These are phyloP conservation scores for Trametes meyenii DNA, from an alignment of 768 basidiomycete species.

Conservation along the genomic window DNA sequence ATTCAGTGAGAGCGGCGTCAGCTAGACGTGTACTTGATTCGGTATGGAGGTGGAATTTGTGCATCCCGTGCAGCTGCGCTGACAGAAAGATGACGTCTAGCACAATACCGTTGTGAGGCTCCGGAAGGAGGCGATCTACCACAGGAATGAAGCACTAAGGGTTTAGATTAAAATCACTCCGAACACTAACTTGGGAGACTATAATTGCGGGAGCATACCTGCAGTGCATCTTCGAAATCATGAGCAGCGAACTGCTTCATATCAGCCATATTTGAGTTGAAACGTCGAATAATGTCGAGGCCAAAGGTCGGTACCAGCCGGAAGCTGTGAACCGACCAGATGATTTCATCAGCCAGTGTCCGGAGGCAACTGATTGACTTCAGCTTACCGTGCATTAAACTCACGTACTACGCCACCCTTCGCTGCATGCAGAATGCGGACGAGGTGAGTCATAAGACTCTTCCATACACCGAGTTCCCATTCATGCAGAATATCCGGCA, in stretches of 20 bases:
- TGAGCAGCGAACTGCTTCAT: slow-evolving; percentile 34
- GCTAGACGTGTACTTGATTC: not conserved
- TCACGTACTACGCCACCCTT: slow-evolving; percentile 2
- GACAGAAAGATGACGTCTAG: not conserved
- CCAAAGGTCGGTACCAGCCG: slow-evolving; percentile 28
- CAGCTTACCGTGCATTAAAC: slow-evolving; percentile 20
- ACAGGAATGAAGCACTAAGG: slow-evolving; percentile 18
- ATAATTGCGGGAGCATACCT: not conserved
- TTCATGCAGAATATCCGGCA: slow-evolving; percentile 39
- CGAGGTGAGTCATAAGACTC: slow-evolving; percentile 29
- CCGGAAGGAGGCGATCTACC: not conserved
- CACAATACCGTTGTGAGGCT: not conserved
- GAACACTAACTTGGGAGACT: too few relatives aligned
- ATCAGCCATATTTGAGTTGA: slow-evolving; percentile 27
- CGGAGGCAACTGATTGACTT: not conserved
- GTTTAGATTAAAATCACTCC: too few relatives aligned
- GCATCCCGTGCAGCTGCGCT: not conserved
- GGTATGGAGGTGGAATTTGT: not conserved
- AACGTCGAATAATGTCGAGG: slow-evolving; percentile 28
- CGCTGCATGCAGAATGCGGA: slow-evolving; percentile 27
- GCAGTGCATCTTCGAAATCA: slow-evolving; percentile 31
- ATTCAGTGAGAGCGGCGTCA: not conserved
- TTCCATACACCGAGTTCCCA: slow-evolving; percentile 42
- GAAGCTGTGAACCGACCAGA: slow-evolving; percentile 19
- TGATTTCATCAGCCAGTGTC: not conserved